Percentiles rank a stretch among this genome's conserved stretches.
phyloP scores from a whole-genome alignment of 139 green algal genomes.

The Picochlorum sp. region DNA sequence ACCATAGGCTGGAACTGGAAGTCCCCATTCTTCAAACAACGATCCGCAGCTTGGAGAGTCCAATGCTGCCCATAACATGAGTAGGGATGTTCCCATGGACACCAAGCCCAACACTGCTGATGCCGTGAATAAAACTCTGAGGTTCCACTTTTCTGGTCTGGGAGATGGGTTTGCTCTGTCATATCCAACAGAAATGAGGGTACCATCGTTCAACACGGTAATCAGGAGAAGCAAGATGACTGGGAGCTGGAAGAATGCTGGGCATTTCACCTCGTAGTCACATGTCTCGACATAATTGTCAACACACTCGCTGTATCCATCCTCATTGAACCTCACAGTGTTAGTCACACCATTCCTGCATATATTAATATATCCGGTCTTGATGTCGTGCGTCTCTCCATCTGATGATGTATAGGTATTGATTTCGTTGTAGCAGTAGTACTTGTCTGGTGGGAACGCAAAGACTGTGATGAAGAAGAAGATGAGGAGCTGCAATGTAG shows the following conservation, averaged over 20 bases:
- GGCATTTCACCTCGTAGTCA: slow-evolving; percentile 22
- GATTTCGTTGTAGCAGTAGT: slow-evolving; percentile 17
- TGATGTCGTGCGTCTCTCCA: neutral
- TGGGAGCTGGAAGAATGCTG: slow-evolving; percentile 71
- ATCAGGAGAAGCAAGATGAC: slow-evolving; percentile 84
- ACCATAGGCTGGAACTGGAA: slow-evolving; percentile 47
- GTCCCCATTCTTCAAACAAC: slow-evolving; percentile 28
- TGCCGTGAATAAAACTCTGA: slow-evolving; percentile 50
- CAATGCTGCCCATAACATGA: slow-evolving; percentile 63
- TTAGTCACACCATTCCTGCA: neutral
- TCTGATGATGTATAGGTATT: neutral
- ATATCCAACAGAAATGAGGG: slow-evolving; percentile 78
- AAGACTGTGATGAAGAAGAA: slow-evolving; percentile 87
- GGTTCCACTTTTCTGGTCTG: slow-evolving; percentile 72
- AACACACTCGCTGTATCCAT: neutral
- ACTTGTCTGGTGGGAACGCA: slow-evolving; percentile 48
- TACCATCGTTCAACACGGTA: slow-evolving; percentile 86
- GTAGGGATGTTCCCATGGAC: slow-evolving; percentile 60
- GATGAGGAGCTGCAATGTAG: slow-evolving; percentile 68
- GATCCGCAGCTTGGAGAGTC: slow-evolving; percentile 39
- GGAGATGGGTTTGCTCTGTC: slow-evolving; percentile 63
- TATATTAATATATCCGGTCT: neutral
- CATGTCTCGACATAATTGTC: neutral
- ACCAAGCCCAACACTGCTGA: slow-evolving; percentile 59
- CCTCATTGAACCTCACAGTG: neutral